Conservation (phyloP, 2,329 filamentous ascomycete species). For the Lecanoromycetidae sp. region DNA sequence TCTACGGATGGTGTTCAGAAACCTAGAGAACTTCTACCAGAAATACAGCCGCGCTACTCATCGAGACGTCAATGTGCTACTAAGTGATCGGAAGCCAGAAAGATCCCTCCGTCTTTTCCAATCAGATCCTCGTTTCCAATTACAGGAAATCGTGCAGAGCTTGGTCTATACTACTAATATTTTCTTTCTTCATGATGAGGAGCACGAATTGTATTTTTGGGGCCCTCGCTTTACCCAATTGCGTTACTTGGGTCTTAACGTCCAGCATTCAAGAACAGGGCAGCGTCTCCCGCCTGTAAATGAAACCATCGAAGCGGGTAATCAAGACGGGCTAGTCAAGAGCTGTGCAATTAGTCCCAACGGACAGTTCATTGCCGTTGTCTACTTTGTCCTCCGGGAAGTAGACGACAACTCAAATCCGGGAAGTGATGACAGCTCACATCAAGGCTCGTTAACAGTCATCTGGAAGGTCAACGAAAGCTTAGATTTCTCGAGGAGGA, state of each 20-base stretch:
- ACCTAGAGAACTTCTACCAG: neutral
- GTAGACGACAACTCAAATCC: neutral
- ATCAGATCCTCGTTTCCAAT: neutral
- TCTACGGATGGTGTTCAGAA: neutral
- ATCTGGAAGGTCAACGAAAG: neutral
- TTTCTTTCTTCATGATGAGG: conserved; percentile 1
- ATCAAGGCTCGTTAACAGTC: neutral
- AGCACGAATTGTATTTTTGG: neutral
- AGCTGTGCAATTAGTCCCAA: neutral
- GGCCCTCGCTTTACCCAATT: neutral
- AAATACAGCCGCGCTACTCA: neutral
- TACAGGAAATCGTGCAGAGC: neutral
- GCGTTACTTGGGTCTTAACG: neutral
- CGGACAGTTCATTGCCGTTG: neutral
- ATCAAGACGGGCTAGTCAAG: neutral
- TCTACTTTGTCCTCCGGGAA: neutral
- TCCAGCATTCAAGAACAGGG: neutral
- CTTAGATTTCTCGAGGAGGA: neutral
- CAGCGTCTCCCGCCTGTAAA: neutral
- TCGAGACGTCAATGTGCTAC: neutral
- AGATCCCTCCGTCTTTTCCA: neutral
- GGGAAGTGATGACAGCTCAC: neutral
- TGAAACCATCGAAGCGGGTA: no score
- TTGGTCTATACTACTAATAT: neutral
- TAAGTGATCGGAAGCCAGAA: neutral